Base-by-base conservation (phyloP, 208 protist species). In the Porcisia deanei region DNA sequence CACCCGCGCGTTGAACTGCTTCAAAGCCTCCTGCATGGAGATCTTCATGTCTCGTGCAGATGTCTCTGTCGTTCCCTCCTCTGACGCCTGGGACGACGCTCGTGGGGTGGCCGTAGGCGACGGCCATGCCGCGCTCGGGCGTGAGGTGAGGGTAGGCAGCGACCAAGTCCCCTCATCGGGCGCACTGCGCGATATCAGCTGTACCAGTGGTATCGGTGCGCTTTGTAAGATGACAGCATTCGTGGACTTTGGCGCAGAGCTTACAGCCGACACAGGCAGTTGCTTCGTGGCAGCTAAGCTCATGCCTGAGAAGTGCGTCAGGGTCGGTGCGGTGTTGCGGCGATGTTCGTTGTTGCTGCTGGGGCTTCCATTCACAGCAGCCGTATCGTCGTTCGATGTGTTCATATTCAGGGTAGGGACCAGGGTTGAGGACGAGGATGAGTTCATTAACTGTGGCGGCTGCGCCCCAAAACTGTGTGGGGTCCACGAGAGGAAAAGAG, bases 1-100 rank as follows among this genome's bases (percentile, higher is more conserved):
- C 41, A 81, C 18, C 4, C 76, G 60, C 53, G 60, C 54, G 58
- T 81, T 81, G 37, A 81, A 81, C 22, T 57, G 18, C 76, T 72
- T 61, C 9, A 81, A 43, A 7, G 71, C 76, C 2, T 63, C 30
- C 12, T 41, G 68, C 61, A 81, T 71, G 3, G n/a, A 5, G 47
- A 12, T 57, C 53, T 49, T 47, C 43, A n/a, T 10, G 8, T 72
- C 58, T 37, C 12, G 75, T 47, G n/a, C 43, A 18, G 55, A 64
- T 7, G 60, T 49, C 5, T 59, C 52, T 8, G 59, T 52, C 47
- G 16, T 59, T 0, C 9, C 43, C 67, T 34, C 34, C 49, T 18
- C 45, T 37, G 53, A 16, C 52, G 14, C 52, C 49, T 25, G 12
- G 43, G 37, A 9, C 14, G 37, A 10, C 34, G 37, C 7, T 12